These are phyloP conservation scores for Lentinula boryana DNA, from an alignment of 768 basidiomycete genomes.

Conservation along the genomic window DNA sequence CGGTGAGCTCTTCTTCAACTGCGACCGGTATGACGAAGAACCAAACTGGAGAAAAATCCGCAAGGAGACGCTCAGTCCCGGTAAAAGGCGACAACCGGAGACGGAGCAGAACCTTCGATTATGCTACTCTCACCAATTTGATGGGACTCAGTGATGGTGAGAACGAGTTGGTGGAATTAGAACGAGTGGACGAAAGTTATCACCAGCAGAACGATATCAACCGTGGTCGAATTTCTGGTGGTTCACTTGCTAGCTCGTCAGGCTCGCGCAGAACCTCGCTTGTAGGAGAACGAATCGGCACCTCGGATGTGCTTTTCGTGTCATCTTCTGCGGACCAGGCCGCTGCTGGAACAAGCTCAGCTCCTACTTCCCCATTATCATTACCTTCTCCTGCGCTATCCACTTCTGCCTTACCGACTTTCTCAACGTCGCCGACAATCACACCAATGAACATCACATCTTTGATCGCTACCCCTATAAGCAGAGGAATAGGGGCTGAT, in stretches of 20 bases:
- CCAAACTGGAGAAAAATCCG: neutral
- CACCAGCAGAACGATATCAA: neutral
- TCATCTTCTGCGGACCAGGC: neutral
- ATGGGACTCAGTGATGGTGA: neutral
- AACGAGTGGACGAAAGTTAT: neutral
- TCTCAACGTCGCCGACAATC: neutral
- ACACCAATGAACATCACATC: neutral
- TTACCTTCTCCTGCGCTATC: neutral
- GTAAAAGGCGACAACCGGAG: neutral
- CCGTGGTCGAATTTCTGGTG: neutral
- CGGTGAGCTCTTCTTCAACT: neutral
- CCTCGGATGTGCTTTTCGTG: slow-evolving; percentile 3
- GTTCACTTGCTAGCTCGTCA: neutral
- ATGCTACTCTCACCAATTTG: neutral
- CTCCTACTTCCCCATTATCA: neutral
- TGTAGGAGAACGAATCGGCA: slow-evolving; percentile 2
- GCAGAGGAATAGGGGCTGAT: neutral
- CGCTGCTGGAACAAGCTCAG: neutral
- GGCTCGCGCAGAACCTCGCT: neutral
- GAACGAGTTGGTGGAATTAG: neutral
- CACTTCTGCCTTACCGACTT: neutral
- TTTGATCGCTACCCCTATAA: neutral
- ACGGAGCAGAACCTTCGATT: neutral
- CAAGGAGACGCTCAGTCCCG: neutral
- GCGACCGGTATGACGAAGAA: neutral